Base-by-base conservation (phyloP, 495 filamentous ascomycete species). In the Tuber indicum region DNA sequence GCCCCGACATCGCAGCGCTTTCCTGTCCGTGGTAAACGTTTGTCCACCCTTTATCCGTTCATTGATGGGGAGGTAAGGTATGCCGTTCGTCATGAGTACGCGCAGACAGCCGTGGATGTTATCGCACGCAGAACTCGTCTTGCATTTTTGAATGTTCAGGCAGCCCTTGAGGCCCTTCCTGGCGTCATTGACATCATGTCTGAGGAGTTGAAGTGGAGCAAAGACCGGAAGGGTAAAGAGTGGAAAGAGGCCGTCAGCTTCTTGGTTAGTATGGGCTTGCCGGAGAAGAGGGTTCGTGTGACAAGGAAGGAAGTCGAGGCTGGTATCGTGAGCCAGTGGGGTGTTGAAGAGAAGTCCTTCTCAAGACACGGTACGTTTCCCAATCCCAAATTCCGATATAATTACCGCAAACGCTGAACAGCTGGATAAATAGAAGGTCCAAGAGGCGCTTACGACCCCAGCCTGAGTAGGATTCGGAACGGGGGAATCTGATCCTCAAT, bases 31-130 rank as follows among this genome's bases (percentile, higher is more conserved):
- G 96, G 96, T 43, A 89, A 92, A 84, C 92, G 94, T 72, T 90
- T 99, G 71, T 91, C 92, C 4, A 78, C 87, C 26, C 87, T 97
- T 58, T 98, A 98, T 84, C 96, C 96, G 41, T 99, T 96, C 84
- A 88, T 99, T n/a, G 96, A 98, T 83, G 96, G 96, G 72, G 96
- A 99, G 85, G 89, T 99, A 42, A 89, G 94, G 46, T 99, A 98
- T 81, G 94, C 93, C 32, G 88, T 97, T 45, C 86, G 91, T 39
- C 91, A 97, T 84, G 96, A 99, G 85, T 97, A 97, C 79, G 96
- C 96, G 17, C 93, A 98, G 85, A 98, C 94, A 32, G 93, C 94
- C 3, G 91, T 94, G 17, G 96, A 99, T 84, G 92, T 98, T 36
- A 86, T 99, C 36, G 96, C 95, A 12, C 88, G 96, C 49, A 87